A percentile compares a stretch with the other conserved stretches of the same genome.
These are phyloP conservation scores for Tinospora cordifolia DNA, from an alignment of 164 flowering plant genomes.

Conservation along the genomic window DNA sequence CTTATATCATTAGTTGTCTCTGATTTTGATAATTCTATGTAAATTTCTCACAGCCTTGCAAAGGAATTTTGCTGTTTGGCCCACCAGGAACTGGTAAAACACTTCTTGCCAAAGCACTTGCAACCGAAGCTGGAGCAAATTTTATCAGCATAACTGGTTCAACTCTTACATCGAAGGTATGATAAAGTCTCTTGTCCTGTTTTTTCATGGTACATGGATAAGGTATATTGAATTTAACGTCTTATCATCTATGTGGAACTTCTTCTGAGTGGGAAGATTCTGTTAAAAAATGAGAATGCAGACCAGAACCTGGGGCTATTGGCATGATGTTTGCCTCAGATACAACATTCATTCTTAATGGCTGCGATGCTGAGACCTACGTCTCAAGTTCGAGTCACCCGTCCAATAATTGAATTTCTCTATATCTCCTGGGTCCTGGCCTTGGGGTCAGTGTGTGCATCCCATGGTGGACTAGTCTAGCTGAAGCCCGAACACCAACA, in stretches of 20 bases:
- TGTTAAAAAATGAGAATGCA: neutral
- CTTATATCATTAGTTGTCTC: neutral
- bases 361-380: too few relatives aligned
- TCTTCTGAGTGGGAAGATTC: neutral
- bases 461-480: too few relatives aligned
- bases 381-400: too few relatives aligned
- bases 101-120: conserved; percentile 98
- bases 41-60: conserved; percentile 72
- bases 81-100: conserved; percentile 99
- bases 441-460: too few relatives aligned
- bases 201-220: neutral
- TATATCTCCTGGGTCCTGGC: too few relatives aligned
- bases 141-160: conserved; percentile 98
- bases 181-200: conserved; percentile 1
- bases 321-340: too few relatives aligned
- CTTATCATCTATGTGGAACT: neutral
- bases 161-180: conserved; percentile 95
- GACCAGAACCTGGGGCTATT: too few relatives aligned
- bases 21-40: neutral
- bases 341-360: too few relatives aligned
- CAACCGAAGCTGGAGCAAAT: conserved; percentile 98
- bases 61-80: conserved; percentile 96
- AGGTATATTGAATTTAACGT: neutral
- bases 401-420: too few relatives aligned
- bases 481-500: too few relatives aligned